phyloP scores from a whole-genome alignment of 1,139 yeast genomes.

The Scheffersomyces stambukii region DNA sequence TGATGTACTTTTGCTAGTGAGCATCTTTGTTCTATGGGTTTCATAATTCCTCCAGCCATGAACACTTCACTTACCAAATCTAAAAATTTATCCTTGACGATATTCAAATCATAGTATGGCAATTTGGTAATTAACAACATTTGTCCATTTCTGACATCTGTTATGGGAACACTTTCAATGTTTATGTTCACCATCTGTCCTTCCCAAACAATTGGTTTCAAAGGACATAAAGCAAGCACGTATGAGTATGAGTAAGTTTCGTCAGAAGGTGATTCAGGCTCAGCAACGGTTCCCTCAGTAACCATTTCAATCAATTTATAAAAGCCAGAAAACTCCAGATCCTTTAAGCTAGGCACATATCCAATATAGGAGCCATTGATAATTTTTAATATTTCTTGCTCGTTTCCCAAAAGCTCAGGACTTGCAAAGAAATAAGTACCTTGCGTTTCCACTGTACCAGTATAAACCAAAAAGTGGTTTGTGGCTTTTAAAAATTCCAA shows the following conservation, averaged over 20 bases:
- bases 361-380: slow-evolving; percentile 44
- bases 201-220: slow-evolving; percentile 88
- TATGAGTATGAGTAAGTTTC: slow-evolving; percentile 48
- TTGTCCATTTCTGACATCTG: slow-evolving; percentile 62
- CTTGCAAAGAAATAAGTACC: slow-evolving; percentile 77
- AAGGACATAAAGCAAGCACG: slow-evolving; percentile 70
- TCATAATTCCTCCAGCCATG: slow-evolving; percentile 30
- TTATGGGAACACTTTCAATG: slow-evolving; percentile 40
- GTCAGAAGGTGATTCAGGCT: slow-evolving; percentile 10
- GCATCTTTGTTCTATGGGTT: slow-evolving; percentile 58
- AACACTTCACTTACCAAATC: slow-evolving; percentile 54
- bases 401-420: slow-evolving; percentile 47
- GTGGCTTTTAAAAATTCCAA: slow-evolving; percentile 56
- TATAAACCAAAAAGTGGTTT: slow-evolving; percentile 75
- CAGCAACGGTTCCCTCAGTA: slow-evolving; percentile 8
- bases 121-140: slow-evolving; percentile 58
- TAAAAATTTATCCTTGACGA: slow-evolving; percentile 40
- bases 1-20: slow-evolving; percentile 72
- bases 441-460: slow-evolving; percentile 67
- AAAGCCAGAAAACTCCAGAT: slow-evolving; percentile 29
- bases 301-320: slow-evolving; percentile 18
- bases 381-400: slow-evolving; percentile 38
- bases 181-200: slow-evolving; percentile 68
- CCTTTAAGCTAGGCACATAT: slow-evolving; percentile 24
- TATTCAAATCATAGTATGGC: slow-evolving; percentile 35